phyloP scores from a whole-genome alignment of 768 basidiomycete genomes.

The Amylocystis lapponica region DNA sequence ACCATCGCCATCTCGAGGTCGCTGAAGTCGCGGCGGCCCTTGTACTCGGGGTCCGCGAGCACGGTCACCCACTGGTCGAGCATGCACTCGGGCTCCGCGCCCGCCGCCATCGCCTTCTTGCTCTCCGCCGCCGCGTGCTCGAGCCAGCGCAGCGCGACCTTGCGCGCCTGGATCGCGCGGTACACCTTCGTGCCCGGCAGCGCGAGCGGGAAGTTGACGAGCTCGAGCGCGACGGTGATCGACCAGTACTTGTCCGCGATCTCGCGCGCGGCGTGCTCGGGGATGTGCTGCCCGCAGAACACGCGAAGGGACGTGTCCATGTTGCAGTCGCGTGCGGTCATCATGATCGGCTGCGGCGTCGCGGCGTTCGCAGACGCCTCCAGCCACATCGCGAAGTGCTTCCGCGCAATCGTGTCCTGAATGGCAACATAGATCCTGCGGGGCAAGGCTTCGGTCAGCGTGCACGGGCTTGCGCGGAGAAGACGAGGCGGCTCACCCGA shows the following conservation, averaged over 20 bases:
- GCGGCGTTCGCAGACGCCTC: conserved; percentile 42
- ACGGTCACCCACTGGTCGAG: conserved; percentile 87
- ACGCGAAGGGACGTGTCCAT: conserved; percentile 97
- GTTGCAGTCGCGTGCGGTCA: conserved; percentile 87
- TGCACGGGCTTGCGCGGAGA: background rate
- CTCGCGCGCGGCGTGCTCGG: conserved; percentile 68
- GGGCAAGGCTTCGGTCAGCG: background rate
- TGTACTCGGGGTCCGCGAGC: conserved; percentile 57
- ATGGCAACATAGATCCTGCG: conserved; percentile 74
- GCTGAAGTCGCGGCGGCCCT: conserved; percentile 82
- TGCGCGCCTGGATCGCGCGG: conserved; percentile 87
- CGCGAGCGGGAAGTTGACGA: conserved; percentile 97
- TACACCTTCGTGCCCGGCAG: conserved; percentile 96
- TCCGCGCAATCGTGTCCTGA: conserved; percentile 78
- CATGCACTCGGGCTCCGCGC: conserved; percentile 81
- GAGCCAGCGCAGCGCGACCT: conserved; percentile 76
- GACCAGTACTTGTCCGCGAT: conserved; percentile 95
- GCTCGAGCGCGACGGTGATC: conserved; percentile 91
- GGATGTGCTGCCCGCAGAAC: conserved; percentile 90
- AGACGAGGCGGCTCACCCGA: conserved; percentile 45
- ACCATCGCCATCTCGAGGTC: conserved; percentile 97
- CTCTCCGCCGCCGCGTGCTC: conserved; percentile 71
- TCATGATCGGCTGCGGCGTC: conserved; percentile 66
- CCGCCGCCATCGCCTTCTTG: conserved; percentile 77
- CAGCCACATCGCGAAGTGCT: conserved; percentile 74